These are phyloP conservation scores for Hypoxylon trugodes DNA, from an alignment of 495 filamentous ascomycete genomes.

Conservation along the genomic window DNA sequence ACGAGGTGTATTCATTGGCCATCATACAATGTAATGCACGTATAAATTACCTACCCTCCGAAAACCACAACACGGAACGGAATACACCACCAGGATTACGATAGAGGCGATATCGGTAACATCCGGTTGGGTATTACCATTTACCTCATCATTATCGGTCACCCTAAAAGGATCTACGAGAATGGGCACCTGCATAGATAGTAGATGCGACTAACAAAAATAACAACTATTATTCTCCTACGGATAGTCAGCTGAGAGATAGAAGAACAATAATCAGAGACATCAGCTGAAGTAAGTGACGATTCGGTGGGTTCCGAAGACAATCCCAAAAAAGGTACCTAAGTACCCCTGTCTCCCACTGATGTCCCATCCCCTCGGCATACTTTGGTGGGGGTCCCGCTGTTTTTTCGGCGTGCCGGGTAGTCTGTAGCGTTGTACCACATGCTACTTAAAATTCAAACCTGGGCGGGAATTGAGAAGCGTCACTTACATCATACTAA, in stretches of 20 bases:
- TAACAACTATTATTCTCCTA: not conserved
- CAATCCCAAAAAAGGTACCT: not conserved
- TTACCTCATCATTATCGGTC: conserved; percentile 8
- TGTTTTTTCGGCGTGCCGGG: conserved; percentile 26
- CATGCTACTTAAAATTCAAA: conserved; percentile 24
- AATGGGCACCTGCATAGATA: not conserved
- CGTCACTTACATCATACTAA: conserved; percentile 45
- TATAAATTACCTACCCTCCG: no score
- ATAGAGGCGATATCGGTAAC: conserved; percentile 20
- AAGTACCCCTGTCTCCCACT: conserved; percentile 3
- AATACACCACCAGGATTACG: not conserved
- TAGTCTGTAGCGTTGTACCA: conserved; percentile 12
- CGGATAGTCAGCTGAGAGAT: conserved; percentile 21
- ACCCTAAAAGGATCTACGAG: conserved; percentile 1
- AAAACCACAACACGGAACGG: no score
- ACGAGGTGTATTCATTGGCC: no score
- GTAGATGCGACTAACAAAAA: not conserved
- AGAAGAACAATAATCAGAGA: conserved; percentile 12
- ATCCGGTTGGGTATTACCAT: conserved; percentile 17
- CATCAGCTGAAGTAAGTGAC: conserved; percentile 25
- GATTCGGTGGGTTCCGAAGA: conserved; percentile 32
- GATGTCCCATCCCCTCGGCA: conserved; percentile 22
- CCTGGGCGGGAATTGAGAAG: conserved; percentile 19
- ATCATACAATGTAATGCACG: no score
- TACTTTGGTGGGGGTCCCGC: conserved; percentile 31